Evolutionary conservation across 2,329 filamentous ascomycete genomes (phyloP), one percentile per base, ranked within the genome.

Genomic region (Salinomyces thailandicus): DNA sequence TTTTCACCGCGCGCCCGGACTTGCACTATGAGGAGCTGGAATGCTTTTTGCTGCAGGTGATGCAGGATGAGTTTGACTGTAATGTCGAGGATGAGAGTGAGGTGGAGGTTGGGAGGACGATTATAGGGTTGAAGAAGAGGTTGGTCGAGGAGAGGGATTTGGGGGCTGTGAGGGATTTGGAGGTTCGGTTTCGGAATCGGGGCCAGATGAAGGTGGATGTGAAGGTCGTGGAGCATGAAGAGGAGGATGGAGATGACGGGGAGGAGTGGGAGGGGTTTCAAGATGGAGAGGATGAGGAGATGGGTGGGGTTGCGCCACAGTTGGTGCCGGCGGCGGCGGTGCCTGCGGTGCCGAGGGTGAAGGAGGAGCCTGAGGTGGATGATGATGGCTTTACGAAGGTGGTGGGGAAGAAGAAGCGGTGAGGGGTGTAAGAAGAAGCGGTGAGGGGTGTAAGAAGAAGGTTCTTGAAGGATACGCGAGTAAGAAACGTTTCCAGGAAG

Each of bases 61-160:
- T 96, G 81, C 73, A 82, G 44, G 91, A 96, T 64, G 91, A 98
- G 62, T 98, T 96, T 54, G 86, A 94, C 53, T 81, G 91, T 37
- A 80, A 84, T 38, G 75, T 95, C 18, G 91, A 96, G 53, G 91
- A 98, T 60, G 87, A 86, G 50, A 89, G 80, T 32, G 82, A 79
- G 20, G 77, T 73, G 36, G 73, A 79, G 38, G 75, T 93, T 5
- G 86, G 86, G 7, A 67, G 69, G 40, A 70, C 78, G 50, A 83
- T 96, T 40, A 63, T 93, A 58, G 68, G 70, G 35, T 63, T 89
- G 45, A 70, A 77, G 51, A 67, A 68, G 40, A 72, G 82, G 54
- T 77, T 78, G 56, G 76, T 77, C 35, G 66, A 69, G 39, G 70
- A 73, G 43, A 81, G 82, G 12, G 69, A 78, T 38, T 80, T 81